Evolutionary conservation across 2,329 filamentous ascomycete genomes (phyloP).

Genomic region (Zopfia rhizophila): DNA sequence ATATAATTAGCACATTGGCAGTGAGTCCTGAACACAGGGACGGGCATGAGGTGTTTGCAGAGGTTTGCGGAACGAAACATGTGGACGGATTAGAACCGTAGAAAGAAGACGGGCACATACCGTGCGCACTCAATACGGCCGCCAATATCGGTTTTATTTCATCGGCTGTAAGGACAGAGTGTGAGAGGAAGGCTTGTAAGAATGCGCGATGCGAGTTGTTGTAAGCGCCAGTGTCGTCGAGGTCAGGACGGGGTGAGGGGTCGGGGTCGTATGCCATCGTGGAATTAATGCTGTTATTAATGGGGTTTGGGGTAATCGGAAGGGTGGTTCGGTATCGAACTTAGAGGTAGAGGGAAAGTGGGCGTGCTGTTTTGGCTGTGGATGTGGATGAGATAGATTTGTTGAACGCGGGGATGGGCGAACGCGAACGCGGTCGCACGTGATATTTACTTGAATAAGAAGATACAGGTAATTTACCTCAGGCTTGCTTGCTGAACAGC

Average conservation of each 20-base stretch:
- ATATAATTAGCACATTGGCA: no score
- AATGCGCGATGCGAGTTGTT: slow-evolving; percentile 84
- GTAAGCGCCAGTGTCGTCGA: slow-evolving; percentile 49
- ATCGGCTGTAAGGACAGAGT: slow-evolving; percentile 78
- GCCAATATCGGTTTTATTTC: slow-evolving; percentile 80
- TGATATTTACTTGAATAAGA: no score
- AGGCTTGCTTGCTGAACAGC: no score
- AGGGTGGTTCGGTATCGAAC: no score
- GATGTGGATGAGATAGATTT: no score
- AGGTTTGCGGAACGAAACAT: slow-evolving; percentile 7
- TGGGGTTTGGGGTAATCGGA: not conserved
- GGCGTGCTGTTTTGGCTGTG: no score
- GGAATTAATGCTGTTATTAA: not conserved
- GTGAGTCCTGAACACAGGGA: not conserved
- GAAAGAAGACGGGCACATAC: slow-evolving; percentile 39
- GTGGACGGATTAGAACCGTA: not conserved
- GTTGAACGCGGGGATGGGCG: no score
- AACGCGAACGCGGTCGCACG: not conserved
- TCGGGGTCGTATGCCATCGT: slow-evolving; percentile 14
- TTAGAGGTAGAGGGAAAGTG: not conserved
- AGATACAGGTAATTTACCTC: no score
- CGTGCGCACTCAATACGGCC: slow-evolving; percentile 72
- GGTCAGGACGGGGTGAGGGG: no score
- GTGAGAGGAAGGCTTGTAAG: slow-evolving; percentile 85
- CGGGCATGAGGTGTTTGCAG: slow-evolving; percentile 3